Evolutionary conservation across 345 rosid genomes (phyloP).

Genomic region (Linum trigynum): DNA sequence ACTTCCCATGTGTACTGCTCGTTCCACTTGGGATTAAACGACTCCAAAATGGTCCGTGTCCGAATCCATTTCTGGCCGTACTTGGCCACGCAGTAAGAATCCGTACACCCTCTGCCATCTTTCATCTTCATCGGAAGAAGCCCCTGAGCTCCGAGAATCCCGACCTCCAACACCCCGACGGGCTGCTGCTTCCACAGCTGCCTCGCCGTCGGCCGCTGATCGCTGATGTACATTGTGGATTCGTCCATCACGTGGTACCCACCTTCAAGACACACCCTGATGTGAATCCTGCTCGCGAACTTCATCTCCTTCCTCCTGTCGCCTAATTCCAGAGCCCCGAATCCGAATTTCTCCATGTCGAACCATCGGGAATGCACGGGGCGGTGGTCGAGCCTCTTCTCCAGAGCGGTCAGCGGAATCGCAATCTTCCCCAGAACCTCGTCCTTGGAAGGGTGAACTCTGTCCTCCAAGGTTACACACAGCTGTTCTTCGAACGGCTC

Average conservation of each 20-base stretch:
- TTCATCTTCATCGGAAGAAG: slow-evolving; percentile 78
- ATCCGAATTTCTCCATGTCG: slow-evolving; percentile 75
- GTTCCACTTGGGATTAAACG: slow-evolving; percentile 57
- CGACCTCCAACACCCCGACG: slow-evolving; percentile 65
- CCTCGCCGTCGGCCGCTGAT: slow-evolving; percentile 75
- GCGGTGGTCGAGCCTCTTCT: slow-evolving; percentile 78
- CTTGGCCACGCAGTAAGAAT: slow-evolving; percentile 73
- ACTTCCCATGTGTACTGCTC: slow-evolving; percentile 94
- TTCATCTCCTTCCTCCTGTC: slow-evolving; percentile 74
- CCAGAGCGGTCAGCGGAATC: slow-evolving; percentile 43
- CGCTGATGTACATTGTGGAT: slow-evolving; percentile 76
- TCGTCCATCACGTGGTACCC: slow-evolving; percentile 94
- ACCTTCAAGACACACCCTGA: slow-evolving; percentile 78
- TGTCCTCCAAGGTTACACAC: slow-evolving; percentile 56
- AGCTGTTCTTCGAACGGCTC: slow-evolving; percentile 91
- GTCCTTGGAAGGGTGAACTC: slow-evolving; percentile 51
- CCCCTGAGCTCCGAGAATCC: slow-evolving; percentile 57
- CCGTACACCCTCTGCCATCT: slow-evolving; percentile 55
- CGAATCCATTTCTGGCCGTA: slow-evolving; percentile 90
- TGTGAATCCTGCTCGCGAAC: slow-evolving; percentile 73
- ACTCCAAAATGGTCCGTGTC: slow-evolving; percentile 53
- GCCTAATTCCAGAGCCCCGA: slow-evolving; percentile 55
- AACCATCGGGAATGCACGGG: slow-evolving; percentile 82
- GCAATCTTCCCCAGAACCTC: slow-evolving; percentile 55
- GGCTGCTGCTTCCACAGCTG: slow-evolving; percentile 83